Percentiles rank a stretch among this genome's conserved stretches.
Conservation (phyloP, 1,139 yeast genomes). For the Starmera stellimalicola region DNA sequence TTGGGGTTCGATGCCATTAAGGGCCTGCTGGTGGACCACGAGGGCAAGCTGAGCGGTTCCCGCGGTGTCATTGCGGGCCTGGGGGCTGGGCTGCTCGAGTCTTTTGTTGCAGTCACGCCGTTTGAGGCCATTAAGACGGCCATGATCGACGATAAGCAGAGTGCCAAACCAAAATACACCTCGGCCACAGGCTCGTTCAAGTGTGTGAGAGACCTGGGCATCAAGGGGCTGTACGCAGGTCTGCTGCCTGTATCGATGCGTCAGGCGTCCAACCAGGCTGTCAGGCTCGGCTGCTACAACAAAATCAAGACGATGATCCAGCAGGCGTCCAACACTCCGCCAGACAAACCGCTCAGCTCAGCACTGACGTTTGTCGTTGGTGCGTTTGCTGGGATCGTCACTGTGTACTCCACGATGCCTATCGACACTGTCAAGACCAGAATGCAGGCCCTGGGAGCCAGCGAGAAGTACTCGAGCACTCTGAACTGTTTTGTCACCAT, state of each 20-base stretch:
- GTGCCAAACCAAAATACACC: conserved; percentile 68
- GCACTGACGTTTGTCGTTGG: conserved; percentile 83
- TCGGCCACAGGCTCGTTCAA: conserved; percentile 30
- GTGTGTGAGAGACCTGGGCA: conserved; percentile 68
- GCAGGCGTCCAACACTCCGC: conserved; percentile 53
- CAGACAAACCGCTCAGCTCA: conserved; percentile 69
- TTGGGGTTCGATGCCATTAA: conserved; percentile 88
- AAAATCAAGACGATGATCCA: conserved; percentile 78
- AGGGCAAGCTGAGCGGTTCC: conserved; percentile 82
- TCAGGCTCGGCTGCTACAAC: conserved; percentile 86
- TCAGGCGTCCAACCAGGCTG: conserved; percentile 94
- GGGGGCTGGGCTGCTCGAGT: conserved; percentile 92
- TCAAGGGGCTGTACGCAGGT: conserved; percentile 81
- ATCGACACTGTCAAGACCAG: conserved; percentile 95
- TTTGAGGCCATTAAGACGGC: conserved; percentile 96
- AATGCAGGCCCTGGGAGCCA: conserved; percentile 90
- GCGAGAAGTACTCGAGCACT: conserved; percentile 61
- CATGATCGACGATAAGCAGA: conserved; percentile 83
- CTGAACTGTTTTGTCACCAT: conserved; percentile 72
- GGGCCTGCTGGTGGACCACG: conserved; percentile 62
- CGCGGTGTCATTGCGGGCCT: conserved; percentile 91
- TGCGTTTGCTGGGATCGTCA: conserved; percentile 84
- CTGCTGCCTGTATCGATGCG: conserved; percentile 87
- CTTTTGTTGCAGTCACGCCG: conserved; percentile 91
- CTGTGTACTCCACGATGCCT: conserved; percentile 97